Evolutionary conservation across 805 yeast genomes (phyloP).

Genomic region (Suhomyces sp.): DNA sequence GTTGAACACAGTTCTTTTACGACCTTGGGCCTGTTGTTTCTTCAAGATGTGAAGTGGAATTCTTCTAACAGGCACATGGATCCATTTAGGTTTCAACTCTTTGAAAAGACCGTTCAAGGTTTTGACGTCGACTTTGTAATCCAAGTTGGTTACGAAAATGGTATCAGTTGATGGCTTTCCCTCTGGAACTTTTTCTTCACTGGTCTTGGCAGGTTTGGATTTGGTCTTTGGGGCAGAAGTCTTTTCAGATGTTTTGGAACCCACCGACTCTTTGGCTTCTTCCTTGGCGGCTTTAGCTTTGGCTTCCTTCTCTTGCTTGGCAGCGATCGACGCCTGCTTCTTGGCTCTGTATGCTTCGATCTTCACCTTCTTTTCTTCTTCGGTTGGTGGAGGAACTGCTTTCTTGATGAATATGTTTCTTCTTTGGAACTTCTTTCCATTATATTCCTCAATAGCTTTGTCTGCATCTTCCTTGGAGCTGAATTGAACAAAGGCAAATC

Average conservation of each 20-base stretch:
- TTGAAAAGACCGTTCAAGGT: slow-evolving; percentile 45
- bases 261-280: slow-evolving; percentile 13
- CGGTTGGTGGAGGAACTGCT: slow-evolving; percentile 53
- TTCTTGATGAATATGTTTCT: slow-evolving; percentile 50
- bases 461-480: slow-evolving; percentile 43
- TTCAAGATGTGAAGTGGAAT: slow-evolving; percentile 44
- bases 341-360: slow-evolving; percentile 32
- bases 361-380: slow-evolving; percentile 40
- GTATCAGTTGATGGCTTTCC: slow-evolving; percentile 58
- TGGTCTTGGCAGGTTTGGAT: slow-evolving; percentile 8
- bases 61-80: slow-evolving; percentile 54
- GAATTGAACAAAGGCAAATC: slow-evolving; percentile 61
- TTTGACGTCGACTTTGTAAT: slow-evolving; percentile 46
- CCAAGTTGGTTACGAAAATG: slow-evolving; percentile 60
- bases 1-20: slow-evolving; percentile 41
- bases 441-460: slow-evolving; percentile 40
- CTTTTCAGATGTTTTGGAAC: slow-evolving; percentile 5
- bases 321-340: slow-evolving; percentile 9
- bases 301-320: slow-evolving; percentile 18
- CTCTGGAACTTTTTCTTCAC: slow-evolving; percentile 28
- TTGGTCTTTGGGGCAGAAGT: slow-evolving; percentile 1
- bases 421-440: slow-evolving; percentile 43
- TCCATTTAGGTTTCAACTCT: slow-evolving; percentile 52
- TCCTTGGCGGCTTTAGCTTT: slow-evolving; percentile 16
- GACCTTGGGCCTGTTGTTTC: slow-evolving; percentile 44